Evolutionary conservation across 2,329 filamentous ascomycete species (phyloP).

Genomic region (Onygenales sp.): DNA sequence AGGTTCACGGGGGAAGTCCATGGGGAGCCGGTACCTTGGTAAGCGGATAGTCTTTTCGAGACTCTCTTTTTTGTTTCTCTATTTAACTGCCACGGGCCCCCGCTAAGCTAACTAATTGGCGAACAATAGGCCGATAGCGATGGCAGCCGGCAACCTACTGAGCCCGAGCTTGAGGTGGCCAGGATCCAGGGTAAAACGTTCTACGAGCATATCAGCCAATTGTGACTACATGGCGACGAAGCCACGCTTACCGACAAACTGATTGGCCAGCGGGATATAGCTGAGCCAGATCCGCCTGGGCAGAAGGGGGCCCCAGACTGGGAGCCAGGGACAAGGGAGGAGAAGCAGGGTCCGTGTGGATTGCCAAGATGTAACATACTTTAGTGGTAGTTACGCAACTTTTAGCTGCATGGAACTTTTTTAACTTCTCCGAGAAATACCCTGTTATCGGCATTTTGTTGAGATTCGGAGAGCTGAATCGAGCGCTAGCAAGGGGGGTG

Average conservation of each 20-base stretch:
- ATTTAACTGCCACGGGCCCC: too few species aligned
- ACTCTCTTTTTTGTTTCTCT: neutral
- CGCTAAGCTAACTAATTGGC: too few species aligned
- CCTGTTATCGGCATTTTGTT: too few species aligned
- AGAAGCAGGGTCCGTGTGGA: slow-evolving; percentile 60
- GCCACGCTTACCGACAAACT: slow-evolving; percentile 16
- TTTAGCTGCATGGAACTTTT: too few species aligned
- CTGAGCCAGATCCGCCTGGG: slow-evolving; percentile 14
- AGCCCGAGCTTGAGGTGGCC: slow-evolving; percentile 70
- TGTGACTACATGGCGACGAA: slow-evolving; percentile 66
- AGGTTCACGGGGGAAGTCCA: slow-evolving; percentile 76
- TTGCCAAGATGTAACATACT: slow-evolving; percentile 61
- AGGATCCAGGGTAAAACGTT: slow-evolving; percentile 76
- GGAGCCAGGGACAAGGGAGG: slow-evolving; percentile 33
- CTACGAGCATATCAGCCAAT: slow-evolving; percentile 61
- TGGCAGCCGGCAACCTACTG: slow-evolving; percentile 71
- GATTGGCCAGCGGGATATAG: neutral
- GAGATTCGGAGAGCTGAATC: too few species aligned
- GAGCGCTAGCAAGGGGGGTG: too few species aligned
- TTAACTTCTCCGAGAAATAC: too few species aligned
- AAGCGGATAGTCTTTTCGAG: slow-evolving; percentile 31
- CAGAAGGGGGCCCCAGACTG: too few species aligned
- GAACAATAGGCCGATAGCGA: slow-evolving; percentile 44
- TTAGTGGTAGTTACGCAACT: slow-evolving; percentile 26
- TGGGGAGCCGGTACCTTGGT: slow-evolving; percentile 95